Base-by-base conservation (phyloP, 2,329 filamentous ascomycete species). In the Parafenestella ontariensis region DNA sequence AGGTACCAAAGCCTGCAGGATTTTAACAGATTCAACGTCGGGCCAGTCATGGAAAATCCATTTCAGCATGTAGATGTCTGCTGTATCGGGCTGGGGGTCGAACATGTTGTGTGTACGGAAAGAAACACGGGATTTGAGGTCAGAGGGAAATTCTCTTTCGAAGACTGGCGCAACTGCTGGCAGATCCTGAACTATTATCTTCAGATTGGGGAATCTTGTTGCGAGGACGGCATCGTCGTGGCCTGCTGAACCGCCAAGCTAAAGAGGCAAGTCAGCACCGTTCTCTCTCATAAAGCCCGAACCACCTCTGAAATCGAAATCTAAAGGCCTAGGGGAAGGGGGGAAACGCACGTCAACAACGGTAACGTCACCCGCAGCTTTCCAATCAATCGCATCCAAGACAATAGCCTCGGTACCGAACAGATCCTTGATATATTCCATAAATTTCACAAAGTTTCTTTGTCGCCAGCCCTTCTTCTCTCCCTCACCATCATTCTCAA, bases 41-140 rank as follows among this genome's bases (percentile, higher is more conserved):
- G 84, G 81, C 75, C 85, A 85, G 72, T 88, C 86, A 67, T 88
- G 85, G 7, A 88, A 71, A 57, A 88, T 86, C 78, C 81, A 82
- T 43, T 84, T 82, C 70, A 87, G 81, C 61, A 83, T 61, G 72
- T 87, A 88, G 17, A 86, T 66, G 49, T 71, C 69, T n/a, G 70
- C 86, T 43, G 80, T 74, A 13, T 83, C 76, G 0, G 81, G 78
- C 68, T 88, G 85, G 46, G 81, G 78, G 5, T 77, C 76, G 67
- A 87, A 86, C 66, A 88, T 86, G 62, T 87, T 82, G 65, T 88
- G 84, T 3, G 75, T 74, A 56, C 78, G 74, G 54, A 78, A 78
- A 6, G 59, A 64, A 36, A 76, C 66, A 42, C 72, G 70, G 15
- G 56, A 59, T 33, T 49, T 53, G 9, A 72, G 59, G 9, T 68